Percentiles rank a stretch among this genome's conserved stretches.
These are phyloP conservation scores for Nepenthes alata DNA, from an alignment of 179 eudicot species.

Conservation along the genomic window DNA sequence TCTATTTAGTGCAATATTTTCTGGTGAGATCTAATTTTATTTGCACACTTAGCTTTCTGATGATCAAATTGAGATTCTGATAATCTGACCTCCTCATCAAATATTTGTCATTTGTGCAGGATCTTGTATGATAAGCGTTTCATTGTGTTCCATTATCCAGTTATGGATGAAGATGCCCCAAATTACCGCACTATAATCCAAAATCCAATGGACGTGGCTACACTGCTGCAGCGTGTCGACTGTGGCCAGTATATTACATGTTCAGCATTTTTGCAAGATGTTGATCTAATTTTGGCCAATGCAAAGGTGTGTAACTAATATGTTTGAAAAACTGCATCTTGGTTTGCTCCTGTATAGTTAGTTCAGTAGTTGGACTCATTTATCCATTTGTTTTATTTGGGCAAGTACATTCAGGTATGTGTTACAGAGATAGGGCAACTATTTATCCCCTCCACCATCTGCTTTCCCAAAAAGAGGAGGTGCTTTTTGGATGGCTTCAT, in stretches of 20 bases:
- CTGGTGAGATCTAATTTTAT: no score
- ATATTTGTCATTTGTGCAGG: constrained; percentile 38
- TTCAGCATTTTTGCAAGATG: constrained; percentile 72
- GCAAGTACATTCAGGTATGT: no score
- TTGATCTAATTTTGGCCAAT: constrained; percentile 75
- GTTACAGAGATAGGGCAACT: no score
- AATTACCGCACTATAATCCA: constrained; percentile 82
- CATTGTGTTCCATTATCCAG: constrained; percentile 90
- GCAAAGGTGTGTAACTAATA: constrained; percentile 57
- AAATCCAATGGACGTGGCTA: constrained; percentile 94
- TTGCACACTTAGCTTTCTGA: neutral
- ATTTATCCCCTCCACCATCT: neutral
- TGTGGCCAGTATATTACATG: constrained; percentile 71
- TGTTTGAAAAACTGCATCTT: neutral
- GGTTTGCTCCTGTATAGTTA: neutral
- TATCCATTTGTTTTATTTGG: no score
- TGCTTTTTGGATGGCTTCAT: neutral
- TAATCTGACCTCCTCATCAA: neutral
- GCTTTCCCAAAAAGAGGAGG: neutral
- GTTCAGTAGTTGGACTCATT: neutral
- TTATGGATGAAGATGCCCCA: constrained; percentile 95
- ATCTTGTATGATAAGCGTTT: constrained; percentile 90
- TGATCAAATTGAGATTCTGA: neutral
- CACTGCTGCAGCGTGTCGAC: constrained; percentile 84
- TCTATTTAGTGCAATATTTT: no score